Base-by-base conservation (phyloP, 2,329 filamentous ascomycete genomes). In the Thelonectria discophora region DNA sequence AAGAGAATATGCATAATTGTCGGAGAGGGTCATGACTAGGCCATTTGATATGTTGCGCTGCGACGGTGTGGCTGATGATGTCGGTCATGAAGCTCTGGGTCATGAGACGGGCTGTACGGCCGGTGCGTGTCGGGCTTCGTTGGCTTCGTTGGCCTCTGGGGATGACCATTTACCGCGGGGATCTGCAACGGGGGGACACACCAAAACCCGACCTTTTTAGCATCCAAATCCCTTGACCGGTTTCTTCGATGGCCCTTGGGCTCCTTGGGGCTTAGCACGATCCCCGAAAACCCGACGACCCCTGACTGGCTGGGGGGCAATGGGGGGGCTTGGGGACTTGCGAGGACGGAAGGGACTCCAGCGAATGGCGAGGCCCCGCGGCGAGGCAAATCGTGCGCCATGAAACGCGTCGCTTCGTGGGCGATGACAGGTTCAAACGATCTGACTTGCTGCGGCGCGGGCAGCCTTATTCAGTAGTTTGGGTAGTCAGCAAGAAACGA, bases 51-150 rank as follows among this genome's bases (percentile, higher is more conserved):
- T 39, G 17, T 21, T 51, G 21, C 51, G 51, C 40, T 46, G 51
- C 27, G 30, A 46, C 45, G 51, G 32, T 48, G 60, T 56, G 56
- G 63, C 55, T 58, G 55, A 43, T 58, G 56, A 55, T 53, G 48
- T 13, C 34, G 63, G 48, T 60, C 57, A 52, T 60, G 43, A 49
- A 55, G 50, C 43, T 37, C 32, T 11, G 32, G 32, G 7, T 11
- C 3, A 13, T 3, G 30, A 32, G 6, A 32, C 15, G 37, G 34
- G 20, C 43, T 39, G 58, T 60, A 51, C 55, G n/a, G n/a, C n/a
- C n/a, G n/a, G n/a, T n/a, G n/a, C n/a, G n/a, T n/a, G n/a, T n/a
- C n/a, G n/a, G n/a, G n/a, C n/a, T n/a, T n/a, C n/a, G 42, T 45
- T 56, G 58, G 52, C 58, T 32, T 18, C 24, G 56, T 54, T 53